Evolutionary conservation across 352 stramenopile species (phyloP).

Genomic region (Phytophthora foliorum): DNA sequence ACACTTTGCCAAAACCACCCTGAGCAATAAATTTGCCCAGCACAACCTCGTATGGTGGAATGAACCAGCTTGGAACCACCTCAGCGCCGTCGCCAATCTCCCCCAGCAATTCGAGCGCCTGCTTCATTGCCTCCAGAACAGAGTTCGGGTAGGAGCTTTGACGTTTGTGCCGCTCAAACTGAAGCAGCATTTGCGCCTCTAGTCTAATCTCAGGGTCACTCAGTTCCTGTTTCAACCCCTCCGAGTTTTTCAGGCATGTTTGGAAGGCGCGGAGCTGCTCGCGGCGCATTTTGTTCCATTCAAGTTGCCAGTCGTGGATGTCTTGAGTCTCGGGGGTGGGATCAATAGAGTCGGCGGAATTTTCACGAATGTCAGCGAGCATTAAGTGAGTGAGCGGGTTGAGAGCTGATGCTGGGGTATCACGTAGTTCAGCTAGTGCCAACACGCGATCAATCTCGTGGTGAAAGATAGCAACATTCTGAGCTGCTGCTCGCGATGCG

Average conservation of each 20-base stretch:
- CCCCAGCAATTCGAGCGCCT: slow-evolving; percentile 21
- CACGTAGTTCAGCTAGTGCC: slow-evolving; percentile 20
- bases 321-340: slow-evolving; percentile 5
- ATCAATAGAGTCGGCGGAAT: slow-evolving; percentile 19
- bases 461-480: slow-evolving; percentile 33
- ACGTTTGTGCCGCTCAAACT: slow-evolving; percentile 40
- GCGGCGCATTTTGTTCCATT: slow-evolving; percentile 30
- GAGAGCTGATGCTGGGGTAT: slow-evolving; percentile 3
- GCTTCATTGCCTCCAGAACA: slow-evolving; percentile 26
- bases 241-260: slow-evolving; percentile 19
- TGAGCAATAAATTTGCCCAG: slow-evolving; percentile 20
- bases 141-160: slow-evolving; percentile 33
- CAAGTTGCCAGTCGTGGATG: slow-evolving; percentile 28
- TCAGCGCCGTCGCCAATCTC: slow-evolving; percentile 11
- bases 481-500: slow-evolving; percentile 25
- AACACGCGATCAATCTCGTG: slow-evolving; percentile 38
- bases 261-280: slow-evolving; percentile 35
- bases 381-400: slow-evolving; percentile 11
- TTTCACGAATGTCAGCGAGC: slow-evolving; percentile 27
- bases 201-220: slow-evolving; percentile 16
- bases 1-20: slow-evolving; percentile 36
- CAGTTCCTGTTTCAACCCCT: slow-evolving; percentile 20
- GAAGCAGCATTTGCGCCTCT: slow-evolving; percentile 37
- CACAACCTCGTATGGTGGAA: slow-evolving; percentile 40
- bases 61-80: slow-evolving; percentile 40